phyloP scores from a whole-genome alignment of 2,329 filamentous ascomycete genomes.

The Colletotrichum caudatum region DNA sequence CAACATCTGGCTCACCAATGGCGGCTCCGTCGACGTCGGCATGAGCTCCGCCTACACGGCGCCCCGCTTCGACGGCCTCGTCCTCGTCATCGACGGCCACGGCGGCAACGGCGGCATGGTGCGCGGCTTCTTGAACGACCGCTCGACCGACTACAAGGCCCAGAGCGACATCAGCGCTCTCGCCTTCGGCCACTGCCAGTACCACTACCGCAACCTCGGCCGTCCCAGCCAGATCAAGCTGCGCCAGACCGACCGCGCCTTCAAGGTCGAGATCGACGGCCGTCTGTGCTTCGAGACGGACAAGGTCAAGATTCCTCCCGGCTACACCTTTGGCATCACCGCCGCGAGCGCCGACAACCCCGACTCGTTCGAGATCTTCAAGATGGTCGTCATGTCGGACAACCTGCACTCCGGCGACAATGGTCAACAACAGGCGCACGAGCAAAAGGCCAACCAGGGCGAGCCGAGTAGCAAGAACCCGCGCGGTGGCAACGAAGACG shows the following conservation, averaged over 20 bases:
- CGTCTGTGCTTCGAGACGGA: constrained; percentile 84
- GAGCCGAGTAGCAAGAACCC: constrained; percentile 44
- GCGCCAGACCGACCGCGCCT: constrained; percentile 70
- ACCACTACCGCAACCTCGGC: constrained; percentile 91
- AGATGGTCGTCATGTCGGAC: constrained; percentile 79
- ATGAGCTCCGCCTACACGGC: constrained; percentile 86
- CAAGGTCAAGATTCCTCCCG: constrained; percentile 81
- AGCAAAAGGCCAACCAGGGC: constrained; percentile 45
- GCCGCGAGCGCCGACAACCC: constrained; percentile 91
- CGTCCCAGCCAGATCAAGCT: constrained; percentile 84
- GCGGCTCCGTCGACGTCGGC: constrained; percentile 74
- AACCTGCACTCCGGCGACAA: constrained; percentile 50
- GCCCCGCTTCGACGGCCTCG: constrained; percentile 89
- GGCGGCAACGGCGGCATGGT: constrained; percentile 83
- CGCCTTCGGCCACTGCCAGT: constrained; percentile 93
- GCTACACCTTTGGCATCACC: constrained; percentile 88
- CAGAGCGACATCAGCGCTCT: constrained; percentile 84
- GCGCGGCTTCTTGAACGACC: constrained; percentile 94
- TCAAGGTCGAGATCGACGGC: constrained; percentile 86
- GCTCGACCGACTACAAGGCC: constrained; percentile 80
- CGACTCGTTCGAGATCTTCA: constrained; percentile 95
- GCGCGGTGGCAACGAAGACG: constrained; percentile 46
- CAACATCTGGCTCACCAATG: constrained; percentile 89
- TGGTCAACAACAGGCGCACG: constrained; percentile 48
- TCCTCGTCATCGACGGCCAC: constrained; percentile 85